Base-by-base conservation (phyloP, 108 stramenopile species). In the Stephanodiscus triporus region DNA sequence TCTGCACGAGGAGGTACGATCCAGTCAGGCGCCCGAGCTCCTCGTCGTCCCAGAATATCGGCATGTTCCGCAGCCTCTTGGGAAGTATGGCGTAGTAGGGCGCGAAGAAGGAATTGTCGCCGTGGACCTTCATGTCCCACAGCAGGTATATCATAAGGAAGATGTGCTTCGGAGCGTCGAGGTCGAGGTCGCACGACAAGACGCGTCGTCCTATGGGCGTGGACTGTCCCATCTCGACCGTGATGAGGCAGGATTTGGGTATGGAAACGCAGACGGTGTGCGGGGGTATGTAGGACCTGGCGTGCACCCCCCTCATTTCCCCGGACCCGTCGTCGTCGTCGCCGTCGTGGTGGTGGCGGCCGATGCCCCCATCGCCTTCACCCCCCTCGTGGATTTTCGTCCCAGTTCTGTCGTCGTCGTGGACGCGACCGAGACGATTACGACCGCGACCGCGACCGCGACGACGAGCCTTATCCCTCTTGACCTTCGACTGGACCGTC, bases 121-220 rank as follows among this genome's bases (percentile, higher is more conserved):
- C 93, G 63, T 89, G 81, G 22, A 85, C 72, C 58, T 91, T 88
- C 43, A 88, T 87, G 80, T 99, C 98, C 87, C 94, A 93, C 3
- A 99, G 79, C 22, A 99, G 54, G 75, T 95, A 99, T 1, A 99
- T 83, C 97, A 99, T 98, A 16, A 98, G 87, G 66, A 96, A 99
- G 43, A 98, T 96, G 80, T 99, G 98, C 81, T 99, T 99, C 59
- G 98, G 97, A 10, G 99, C 98, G 80, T 98, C 98, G 50, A 99
- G 70, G 66, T 96, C 95, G 10, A 98, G 57, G 22, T 95, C 89
- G 14, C 79, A 66, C 7, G 76, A 43, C 6, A 95, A 54, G 43
- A 98, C 92, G 32, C 80, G 70, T 27, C 89, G 86, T 23, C 98
- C 98, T 22, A 98, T 91, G 57, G 91, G 83, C 17, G 95, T 96